These are phyloP conservation scores for Knoxdaviesia proteae DNA, from an alignment of 2,329 filamentous ascomycete genomes.

Conservation along the genomic window DNA sequence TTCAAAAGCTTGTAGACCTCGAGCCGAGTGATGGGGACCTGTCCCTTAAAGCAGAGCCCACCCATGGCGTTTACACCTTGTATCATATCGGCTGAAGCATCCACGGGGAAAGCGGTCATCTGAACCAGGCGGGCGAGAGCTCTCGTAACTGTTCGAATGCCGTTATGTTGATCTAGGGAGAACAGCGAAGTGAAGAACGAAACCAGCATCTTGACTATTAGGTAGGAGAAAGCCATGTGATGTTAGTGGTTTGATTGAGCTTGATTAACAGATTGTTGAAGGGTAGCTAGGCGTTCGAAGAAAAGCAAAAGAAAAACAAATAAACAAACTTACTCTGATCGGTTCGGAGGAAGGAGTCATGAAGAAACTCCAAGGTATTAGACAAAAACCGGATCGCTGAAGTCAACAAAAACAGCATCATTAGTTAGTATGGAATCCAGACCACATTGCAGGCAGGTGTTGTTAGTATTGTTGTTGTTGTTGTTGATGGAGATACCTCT, in stretches of 20 bases:
- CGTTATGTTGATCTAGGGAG: conserved; percentile 36
- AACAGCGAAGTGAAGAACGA: conserved; percentile 38
- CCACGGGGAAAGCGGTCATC: conserved; percentile 30
- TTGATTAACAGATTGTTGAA: neutral
- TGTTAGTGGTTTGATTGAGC: neutral
- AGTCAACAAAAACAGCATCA: too few species aligned
- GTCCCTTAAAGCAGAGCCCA: conserved; percentile 31
- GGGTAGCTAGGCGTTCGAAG: too few species aligned
- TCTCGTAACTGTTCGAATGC: conserved; percentile 30
- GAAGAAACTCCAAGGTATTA: too few species aligned
- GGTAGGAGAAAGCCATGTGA: neutral
- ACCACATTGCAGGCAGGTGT: too few species aligned
- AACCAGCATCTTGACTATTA: conserved; percentile 22
- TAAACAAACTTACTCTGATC: too few species aligned
- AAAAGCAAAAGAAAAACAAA: too few species aligned
- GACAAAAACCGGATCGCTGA: too few species aligned
- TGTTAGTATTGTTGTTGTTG: neutral
- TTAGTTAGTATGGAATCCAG: too few species aligned
- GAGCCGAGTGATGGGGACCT: conserved; percentile 27
- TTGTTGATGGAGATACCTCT: neutral
- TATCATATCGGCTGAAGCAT: conserved; percentile 26
- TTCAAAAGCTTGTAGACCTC: conserved; percentile 28
- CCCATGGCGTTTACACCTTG: conserved; percentile 26
- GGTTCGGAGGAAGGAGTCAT: too few species aligned
- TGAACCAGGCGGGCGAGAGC: conserved; percentile 26